Evolutionary conservation across 345 rosid species (phyloP).

Genomic region (Camelina sativa): DNA sequence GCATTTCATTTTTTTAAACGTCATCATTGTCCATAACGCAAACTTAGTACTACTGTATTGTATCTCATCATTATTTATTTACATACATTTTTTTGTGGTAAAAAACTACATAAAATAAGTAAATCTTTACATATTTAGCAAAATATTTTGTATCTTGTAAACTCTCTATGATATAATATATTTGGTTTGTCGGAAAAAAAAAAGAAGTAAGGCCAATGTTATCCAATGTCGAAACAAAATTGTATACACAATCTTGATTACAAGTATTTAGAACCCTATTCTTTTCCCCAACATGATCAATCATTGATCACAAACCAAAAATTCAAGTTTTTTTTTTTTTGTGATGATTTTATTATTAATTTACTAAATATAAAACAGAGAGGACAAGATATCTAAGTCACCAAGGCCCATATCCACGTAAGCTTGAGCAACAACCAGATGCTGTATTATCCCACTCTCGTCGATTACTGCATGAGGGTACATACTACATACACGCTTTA

Average conservation of each 20-base stretch:
- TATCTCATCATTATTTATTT: not conserved
- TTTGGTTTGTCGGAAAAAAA: not conserved
- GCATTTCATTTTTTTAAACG: conserved; percentile 13
- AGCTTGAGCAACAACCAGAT: conserved; percentile 19
- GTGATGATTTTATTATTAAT: not conserved
- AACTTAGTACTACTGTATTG: conserved; percentile 16
- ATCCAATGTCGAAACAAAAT: not conserved
- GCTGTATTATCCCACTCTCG: conserved; percentile 22
- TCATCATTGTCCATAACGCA: conserved; percentile 21
- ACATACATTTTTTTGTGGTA: not conserved
- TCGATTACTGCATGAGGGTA: not conserved
- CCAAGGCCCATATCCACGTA: conserved; percentile 24
- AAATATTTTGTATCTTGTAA: too few species aligned
- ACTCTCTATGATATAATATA: too few species aligned
- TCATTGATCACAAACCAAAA: not conserved
- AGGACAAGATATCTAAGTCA: not conserved
- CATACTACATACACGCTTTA: conserved; percentile 8
- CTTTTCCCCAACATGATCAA: too few species aligned
- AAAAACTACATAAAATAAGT: not conserved
- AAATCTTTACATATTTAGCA: not conserved
- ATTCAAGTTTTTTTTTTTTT: not conserved
- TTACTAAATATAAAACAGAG: not conserved
- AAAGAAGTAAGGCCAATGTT: not conserved
- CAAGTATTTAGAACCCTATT: not conserved
- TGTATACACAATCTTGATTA: not conserved